phyloP scores from a whole-genome alignment of 352 stramenopile genomes.

The Phytophthora podocarpi region DNA sequence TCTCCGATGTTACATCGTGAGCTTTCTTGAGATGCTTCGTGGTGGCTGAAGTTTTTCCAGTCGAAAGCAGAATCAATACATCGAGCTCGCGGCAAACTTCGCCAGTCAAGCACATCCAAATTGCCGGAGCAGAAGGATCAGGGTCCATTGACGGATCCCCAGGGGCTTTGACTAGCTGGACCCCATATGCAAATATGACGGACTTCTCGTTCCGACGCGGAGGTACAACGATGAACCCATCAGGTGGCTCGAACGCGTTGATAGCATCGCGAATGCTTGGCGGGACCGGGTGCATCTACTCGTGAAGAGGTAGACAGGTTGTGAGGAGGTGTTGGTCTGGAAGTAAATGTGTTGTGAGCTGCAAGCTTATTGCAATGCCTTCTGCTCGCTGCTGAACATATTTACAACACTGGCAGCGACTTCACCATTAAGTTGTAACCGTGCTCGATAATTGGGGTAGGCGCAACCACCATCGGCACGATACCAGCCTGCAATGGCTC shows the following conservation, averaged over 20 bases:
- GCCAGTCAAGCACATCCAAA: slow-evolving; percentile 14
- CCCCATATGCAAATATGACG: slow-evolving; percentile 10
- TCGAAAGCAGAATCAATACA: slow-evolving; percentile 4
- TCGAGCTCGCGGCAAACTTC: background rate
- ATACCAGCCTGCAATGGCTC: no score
- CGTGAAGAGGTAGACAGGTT: no score
- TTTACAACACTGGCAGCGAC: no score
- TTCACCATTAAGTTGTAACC: no score
- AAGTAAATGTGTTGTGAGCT: no score
- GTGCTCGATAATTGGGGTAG: no score
- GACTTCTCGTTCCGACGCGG: slow-evolving; percentile 7
- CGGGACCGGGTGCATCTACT: background rate
- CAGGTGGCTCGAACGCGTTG: slow-evolving; percentile 6
- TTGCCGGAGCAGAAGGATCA: background rate
- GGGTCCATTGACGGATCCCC: background rate
- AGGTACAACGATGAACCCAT: slow-evolving; percentile 5
- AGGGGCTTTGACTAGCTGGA: background rate
- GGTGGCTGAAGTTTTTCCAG: background rate
- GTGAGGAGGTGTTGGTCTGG: no score
- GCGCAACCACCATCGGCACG: no score
- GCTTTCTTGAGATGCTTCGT: slow-evolving; percentile 11
- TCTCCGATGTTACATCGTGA: background rate
- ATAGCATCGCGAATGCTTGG: slow-evolving; percentile 2
- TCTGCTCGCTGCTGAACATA: no score
- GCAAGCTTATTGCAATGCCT: no score